These are phyloP conservation scores for Populus euphratica DNA, from an alignment of 345 rosid species.

Conservation along the genomic window DNA sequence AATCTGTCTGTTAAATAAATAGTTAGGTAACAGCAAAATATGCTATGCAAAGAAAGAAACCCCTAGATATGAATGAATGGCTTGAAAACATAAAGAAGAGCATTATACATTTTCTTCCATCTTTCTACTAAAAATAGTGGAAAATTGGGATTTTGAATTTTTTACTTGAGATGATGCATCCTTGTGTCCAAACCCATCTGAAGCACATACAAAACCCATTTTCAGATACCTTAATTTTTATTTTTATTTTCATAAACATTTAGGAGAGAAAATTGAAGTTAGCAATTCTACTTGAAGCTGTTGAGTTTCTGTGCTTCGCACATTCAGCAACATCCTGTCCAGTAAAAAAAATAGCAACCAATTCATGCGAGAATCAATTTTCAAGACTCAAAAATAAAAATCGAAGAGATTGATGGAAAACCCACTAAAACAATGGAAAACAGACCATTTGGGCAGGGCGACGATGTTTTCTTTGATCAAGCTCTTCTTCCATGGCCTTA, in stretches of 20 bases:
- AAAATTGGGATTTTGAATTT: conserved; percentile 39
- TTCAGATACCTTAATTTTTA: conserved; percentile 11
- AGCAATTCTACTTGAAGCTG: conserved; percentile 24
- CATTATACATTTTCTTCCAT: conserved; percentile 56
- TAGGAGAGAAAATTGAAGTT: not conserved
- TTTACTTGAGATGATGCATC: conserved; percentile 29
- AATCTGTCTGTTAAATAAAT: conserved; percentile 17
- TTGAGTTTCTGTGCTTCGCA: conserved; percentile 24
- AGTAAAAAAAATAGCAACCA: conserved; percentile 7
- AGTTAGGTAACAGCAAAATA: not conserved
- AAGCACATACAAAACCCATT: conserved; percentile 36
- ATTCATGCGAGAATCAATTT: too few relatives aligned
- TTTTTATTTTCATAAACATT: not conserved
- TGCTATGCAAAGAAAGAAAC: not conserved
- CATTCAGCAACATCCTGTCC: conserved; percentile 47
- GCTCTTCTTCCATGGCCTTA: conserved; percentile 45
- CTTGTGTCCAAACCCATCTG: conserved; percentile 35
- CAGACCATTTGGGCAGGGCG: conserved; percentile 32
- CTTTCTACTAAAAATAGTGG: conserved; percentile 34
- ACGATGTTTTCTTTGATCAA: conserved; percentile 31
- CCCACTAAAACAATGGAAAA: not conserved
- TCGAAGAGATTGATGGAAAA: too few relatives aligned
- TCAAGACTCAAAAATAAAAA: too few relatives aligned
- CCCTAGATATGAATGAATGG: not conserved
- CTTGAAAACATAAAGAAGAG: conserved; percentile 9